Evolutionary conservation across 2,329 filamentous ascomycete genomes (phyloP), one percentile per base, ranked within the genome.

Genomic region (Fusarium stilboides): DNA sequence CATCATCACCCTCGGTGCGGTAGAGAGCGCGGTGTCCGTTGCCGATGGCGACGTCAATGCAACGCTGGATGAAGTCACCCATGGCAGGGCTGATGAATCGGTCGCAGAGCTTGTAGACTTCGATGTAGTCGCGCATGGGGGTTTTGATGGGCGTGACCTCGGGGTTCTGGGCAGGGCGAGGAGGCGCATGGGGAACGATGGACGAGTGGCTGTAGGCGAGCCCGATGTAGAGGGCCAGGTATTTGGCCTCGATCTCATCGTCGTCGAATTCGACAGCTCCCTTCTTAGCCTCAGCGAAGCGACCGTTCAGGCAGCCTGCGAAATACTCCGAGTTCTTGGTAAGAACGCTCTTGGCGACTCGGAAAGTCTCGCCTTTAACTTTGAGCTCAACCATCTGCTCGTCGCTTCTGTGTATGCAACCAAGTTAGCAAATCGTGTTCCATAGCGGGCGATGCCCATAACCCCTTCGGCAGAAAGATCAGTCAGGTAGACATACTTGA

Each of bases 21-120:
- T 71, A 74, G n/a, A 80, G 64, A 5, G 77, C 77, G 9, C 77
- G 74, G 51, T 80, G 78, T 5, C 76, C 74, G 54, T 80, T 75
- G 5, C 69, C 69, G 13, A 80, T 78, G 43, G 71, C 66, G 6
- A 72, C 70, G 39, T 74, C 55, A 47, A 80, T 77, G 56, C 76
- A 80, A 10, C 65, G 50, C n/a, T 68, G 44, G 26, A 80, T 76
- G 24, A 75, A 79, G 0, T 64, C 57, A 4, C 67, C 74, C 73
- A 80, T 79, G 5, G 56, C 36, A 1, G 57, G 52, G 54, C 77
- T 78, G 15, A 79, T 56, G 52, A 80, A 80, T 14, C 77, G 74
- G 39, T 80, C 78, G 54, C 78, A 79, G 12, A 80, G 74, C 68
- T 80, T 80, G 62, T 75, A 79, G 5, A 80, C 78, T 45, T 80